A percentile compares a stretch with the other conserved stretches of the same genome.
phyloP scores from a whole-genome alignment of 495 filamentous ascomycete genomes.

The Penicillium verhagenii region DNA sequence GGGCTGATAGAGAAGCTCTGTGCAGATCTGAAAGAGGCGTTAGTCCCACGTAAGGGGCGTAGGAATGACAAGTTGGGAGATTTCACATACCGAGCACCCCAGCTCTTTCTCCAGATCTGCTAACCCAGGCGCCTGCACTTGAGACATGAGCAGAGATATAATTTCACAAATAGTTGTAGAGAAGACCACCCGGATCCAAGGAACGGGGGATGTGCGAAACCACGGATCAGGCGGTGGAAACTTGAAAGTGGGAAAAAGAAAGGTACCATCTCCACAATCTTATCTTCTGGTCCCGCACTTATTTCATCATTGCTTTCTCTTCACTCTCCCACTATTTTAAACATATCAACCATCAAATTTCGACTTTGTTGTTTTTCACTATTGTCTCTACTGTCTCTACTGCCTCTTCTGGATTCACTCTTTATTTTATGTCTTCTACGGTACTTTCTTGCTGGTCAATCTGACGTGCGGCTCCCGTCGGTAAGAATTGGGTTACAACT shows the following conservation, averaged over 20 bases:
- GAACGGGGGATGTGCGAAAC: conserved; percentile 16
- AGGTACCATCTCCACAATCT: conserved; percentile 18
- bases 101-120: conserved; percentile 82
- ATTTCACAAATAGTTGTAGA: conserved; percentile 1
- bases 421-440: background rate
- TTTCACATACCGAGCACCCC: conserved; percentile 77
- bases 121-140: conserved; percentile 33
- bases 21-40: conserved; percentile 71
- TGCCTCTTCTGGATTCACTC: no score
- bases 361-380: background rate
- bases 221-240: conserved; percentile 15
- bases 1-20: conserved; percentile 92
- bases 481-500: conserved; percentile 6
- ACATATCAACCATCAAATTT: no score
- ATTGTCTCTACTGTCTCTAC: no score
- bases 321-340: no score
- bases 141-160: conserved; percentile 23
- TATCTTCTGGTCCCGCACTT: conserved; percentile 11
- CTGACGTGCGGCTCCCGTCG: background rate
- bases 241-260: conserved; percentile 5
- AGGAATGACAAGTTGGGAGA: conserved; percentile 16
- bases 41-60: conserved; percentile 16
- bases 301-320: background rate
- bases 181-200: conserved; percentile 10
- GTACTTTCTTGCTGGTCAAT: background rate